Evolutionary conservation across 1,139 yeast genomes (phyloP), one percentile per base, ranked within the genome.

Genomic region (Suhomyces bokatorum): DNA sequence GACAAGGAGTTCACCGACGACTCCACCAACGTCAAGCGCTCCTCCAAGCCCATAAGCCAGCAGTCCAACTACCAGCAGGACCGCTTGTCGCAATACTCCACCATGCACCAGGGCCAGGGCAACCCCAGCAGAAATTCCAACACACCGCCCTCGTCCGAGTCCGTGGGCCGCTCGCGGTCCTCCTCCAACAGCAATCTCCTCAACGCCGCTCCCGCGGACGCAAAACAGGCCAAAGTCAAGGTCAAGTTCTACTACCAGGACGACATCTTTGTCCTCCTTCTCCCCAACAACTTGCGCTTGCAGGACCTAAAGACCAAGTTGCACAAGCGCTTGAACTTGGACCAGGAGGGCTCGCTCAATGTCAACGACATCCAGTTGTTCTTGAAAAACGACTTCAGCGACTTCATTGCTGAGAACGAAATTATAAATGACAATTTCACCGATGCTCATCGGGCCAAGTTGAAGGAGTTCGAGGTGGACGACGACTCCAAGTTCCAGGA

Each of bases 161-260:
- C 46, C 10, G 39, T 42, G 6, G 43, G 47, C 4, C 43, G 57
- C 14, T 47, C 51, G 12, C 45, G 56, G 29, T 51, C 53, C 16
- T 46, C 53, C 16, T 47, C 51, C 22, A 44, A 42, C 12, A 44
- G 48, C 32, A 49, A 50, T 41, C 29, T 44, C 20, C 41, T 44
- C 24, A 38, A 32, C 17, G 37, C 37, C 1, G 34, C 38, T 6
- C n/a, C 38, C 1, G 32, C 37, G 16, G 37, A 27, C 9, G 44
- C 48, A 20, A 46, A 56, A 43, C 54, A 38, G 52, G 48, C 63
- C 45, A 75, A 69, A 64, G 81, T 70, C 53, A 93, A 83, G 70
- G 85, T 81, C 39, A 93, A 93, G 65, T 90, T 93, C 54, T 91
- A 87, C 63, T 87, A 83, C 59, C 84, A 84, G 48, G 97, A 90